A percentile compares a stretch with the other conserved stretches of the same genome.
phyloP scores from a whole-genome alignment of 768 basidiomycete genomes.

The Mycena rebaudengoi region DNA sequence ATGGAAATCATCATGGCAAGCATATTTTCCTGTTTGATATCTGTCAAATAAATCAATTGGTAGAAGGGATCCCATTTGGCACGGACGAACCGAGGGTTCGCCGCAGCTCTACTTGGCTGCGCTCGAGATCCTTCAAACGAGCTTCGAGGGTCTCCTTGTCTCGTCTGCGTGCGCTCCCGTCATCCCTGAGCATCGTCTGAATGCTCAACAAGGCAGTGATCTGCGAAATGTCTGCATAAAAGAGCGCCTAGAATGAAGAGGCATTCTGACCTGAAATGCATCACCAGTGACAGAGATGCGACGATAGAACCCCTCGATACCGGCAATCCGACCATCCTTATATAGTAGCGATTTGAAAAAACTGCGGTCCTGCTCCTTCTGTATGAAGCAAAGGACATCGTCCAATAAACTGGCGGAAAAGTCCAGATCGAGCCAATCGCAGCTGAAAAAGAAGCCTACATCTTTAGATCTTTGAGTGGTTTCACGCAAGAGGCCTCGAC shows the following conservation, averaged over 20 bases:
- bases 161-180: no score
- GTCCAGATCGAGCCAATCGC: background rate
- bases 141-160: no score
- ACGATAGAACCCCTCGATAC: background rate
- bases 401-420: background rate
- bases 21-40: background rate
- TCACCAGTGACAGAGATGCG: background rate
- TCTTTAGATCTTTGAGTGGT: background rate
- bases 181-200: background rate
- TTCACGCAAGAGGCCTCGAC: background rate
- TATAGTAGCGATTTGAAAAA: no score
- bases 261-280: background rate
- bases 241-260: background rate
- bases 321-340: background rate
- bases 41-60: background rate
- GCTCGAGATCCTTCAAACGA: no score
- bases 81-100: constrained; percentile 1
- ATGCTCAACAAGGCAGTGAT: constrained; percentile 1
- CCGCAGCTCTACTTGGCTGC: background rate
- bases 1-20: background rate
- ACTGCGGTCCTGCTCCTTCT: no score
- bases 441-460: background rate
- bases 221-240: background rate
- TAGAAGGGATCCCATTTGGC: background rate
- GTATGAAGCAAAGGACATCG: no score